Conservation (phyloP, 352 stramenopile genomes). For the Pythium plurisporium region DNA sequence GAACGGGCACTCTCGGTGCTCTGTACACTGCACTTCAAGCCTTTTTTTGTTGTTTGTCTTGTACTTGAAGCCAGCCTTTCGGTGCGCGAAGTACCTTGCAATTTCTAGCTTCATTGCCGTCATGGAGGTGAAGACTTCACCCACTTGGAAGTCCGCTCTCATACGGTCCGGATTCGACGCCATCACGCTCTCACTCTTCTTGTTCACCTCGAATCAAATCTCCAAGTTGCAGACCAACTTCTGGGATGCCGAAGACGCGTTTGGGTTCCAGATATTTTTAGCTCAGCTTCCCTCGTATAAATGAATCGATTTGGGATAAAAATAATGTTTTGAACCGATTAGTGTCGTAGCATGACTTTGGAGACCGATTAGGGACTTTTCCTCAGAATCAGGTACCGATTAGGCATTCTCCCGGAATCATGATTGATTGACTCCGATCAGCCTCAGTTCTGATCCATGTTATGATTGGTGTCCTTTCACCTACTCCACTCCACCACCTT, state of each 20-base stretch:
- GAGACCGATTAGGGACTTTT: neutral
- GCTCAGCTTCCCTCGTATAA: too few species aligned
- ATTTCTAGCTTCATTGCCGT: neutral
- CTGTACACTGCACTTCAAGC: constrained; percentile 2
- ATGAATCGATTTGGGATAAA: too few species aligned
- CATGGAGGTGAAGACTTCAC: constrained; percentile 2
- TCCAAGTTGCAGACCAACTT: too few species aligned
- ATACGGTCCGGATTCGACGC: too few species aligned
- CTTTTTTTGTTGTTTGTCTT: neutral
- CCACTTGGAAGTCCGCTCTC: neutral
- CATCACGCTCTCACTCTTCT: too few species aligned
- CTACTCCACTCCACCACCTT: too few species aligned
- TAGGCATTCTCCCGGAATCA: neutral
- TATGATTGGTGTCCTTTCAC: too few species aligned
- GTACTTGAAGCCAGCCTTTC: neutral
- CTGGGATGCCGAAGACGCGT: too few species aligned
- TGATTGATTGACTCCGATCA: too few species aligned
- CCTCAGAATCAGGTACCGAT: neutral
- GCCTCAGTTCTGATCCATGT: too few species aligned
- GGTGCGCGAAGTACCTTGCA: neutral
- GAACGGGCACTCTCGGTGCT: constrained; percentile 2
- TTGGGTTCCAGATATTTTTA: too few species aligned
- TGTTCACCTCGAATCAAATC: too few species aligned
- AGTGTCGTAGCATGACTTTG: neutral
- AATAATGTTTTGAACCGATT: neutral